Base-by-base conservation (phyloP, 2,329 filamentous ascomycete species). In the Dendrostoma leiphaemia region DNA sequence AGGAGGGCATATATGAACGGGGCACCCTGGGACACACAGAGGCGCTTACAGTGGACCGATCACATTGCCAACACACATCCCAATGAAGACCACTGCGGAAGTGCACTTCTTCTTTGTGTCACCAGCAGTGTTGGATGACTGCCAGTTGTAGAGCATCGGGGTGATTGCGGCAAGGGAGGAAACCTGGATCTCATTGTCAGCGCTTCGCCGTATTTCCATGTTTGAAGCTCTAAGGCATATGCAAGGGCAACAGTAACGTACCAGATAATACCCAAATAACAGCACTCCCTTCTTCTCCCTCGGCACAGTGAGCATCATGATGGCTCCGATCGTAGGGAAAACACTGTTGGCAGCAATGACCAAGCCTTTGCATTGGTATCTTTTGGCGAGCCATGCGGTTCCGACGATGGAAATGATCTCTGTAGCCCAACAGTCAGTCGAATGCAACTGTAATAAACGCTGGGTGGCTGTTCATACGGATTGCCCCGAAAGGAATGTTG, bases 31-130 rank as follows among this genome's bases (percentile, higher is more conserved):
- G 2, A n/a, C 6, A 44, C 23, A 23, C 21, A 28, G 23, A 28
- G 23, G 8, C 9, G 29, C 46, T 48, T 29, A 50, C 44, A 84
- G 77, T 0, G 85, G 85, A 0, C 85, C 85, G 21, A 88, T 71
- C 32, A 88, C 82, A 60, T 89, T 89, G 6, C 85, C 86, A 1
- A 79, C 79, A 48, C 80, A 86, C 55, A 84, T 80, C 4, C 84
- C 83, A 44, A 89, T 77, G 61, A 89, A 85, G 1, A 89, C 72
- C 6, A 86, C 74, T 12, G 79, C 84, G 0, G 84, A 87, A 0
- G 81, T 85, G 9, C 81, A 79, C 63, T 88, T 88, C 59, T 83
- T 82, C 68, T 89, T 89, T 0, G 85, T 89, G 63, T 89, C 84
- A 1, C 86, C 85, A 0, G 81, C 85, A 0, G 85, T 85, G 59